Evolutionary conservation across 2,329 filamentous ascomycete genomes (phyloP).

Genomic region (Xylariaceae sp.): DNA sequence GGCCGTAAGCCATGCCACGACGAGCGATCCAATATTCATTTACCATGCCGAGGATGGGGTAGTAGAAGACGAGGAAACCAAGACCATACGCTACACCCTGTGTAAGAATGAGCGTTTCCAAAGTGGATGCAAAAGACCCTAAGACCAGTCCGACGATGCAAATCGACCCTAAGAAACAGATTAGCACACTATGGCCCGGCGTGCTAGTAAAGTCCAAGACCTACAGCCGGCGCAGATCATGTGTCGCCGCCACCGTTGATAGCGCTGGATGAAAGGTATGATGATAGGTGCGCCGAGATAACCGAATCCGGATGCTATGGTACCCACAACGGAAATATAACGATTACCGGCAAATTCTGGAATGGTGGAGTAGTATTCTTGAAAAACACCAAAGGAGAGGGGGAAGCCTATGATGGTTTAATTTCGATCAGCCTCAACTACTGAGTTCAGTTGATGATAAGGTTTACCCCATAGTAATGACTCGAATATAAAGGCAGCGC

Average conservation of each 20-base stretch:
- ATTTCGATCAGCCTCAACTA: background rate
- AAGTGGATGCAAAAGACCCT: conserved; percentile 42
- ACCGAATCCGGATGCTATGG: conserved; percentile 38
- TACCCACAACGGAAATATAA: conserved; percentile 39
- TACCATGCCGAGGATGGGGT: conserved; percentile 47
- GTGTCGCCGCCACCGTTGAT: conserved; percentile 40
- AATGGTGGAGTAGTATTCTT: conserved; percentile 38
- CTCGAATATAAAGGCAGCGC: conserved; percentile 37
- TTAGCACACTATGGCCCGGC: background rate
- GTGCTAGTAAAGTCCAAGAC: background rate
- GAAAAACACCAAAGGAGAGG: conserved; percentile 41
- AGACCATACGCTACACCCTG: conserved; percentile 49
- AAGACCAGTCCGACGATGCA: conserved; percentile 45
- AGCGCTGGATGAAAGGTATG: conserved; percentile 43
- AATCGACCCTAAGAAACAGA: conserved; percentile 35
- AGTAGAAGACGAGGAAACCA: conserved; percentile 47
- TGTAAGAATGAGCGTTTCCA: conserved; percentile 46
- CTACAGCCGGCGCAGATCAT: conserved; percentile 47
- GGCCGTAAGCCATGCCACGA: conserved; percentile 47
- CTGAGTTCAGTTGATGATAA: background rate
- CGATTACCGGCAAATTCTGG: conserved; percentile 37
- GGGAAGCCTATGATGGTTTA: conserved; percentile 34
- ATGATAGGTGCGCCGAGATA: conserved; percentile 45
- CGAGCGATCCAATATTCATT: conserved; percentile 48
- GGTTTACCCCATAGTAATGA: conserved; percentile 35